These are phyloP conservation scores for Isabelozyma gotoi DNA, from an alignment of 805 yeast genomes.

Conservation along the genomic window DNA sequence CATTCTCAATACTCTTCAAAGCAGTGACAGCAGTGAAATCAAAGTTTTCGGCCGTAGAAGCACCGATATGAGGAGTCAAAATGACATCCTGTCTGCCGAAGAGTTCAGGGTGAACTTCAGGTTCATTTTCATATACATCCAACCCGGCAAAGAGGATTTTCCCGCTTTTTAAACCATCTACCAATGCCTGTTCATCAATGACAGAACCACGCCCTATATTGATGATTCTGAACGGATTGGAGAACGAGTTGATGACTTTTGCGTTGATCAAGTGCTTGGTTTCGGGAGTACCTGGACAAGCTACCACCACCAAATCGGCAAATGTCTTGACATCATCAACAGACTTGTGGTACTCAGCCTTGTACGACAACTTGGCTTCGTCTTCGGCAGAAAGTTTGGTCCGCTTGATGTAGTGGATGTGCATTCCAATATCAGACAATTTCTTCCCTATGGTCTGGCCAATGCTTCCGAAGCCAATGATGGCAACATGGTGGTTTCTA, in stretches of 20 bases:
- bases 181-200: conserved; percentile 64
- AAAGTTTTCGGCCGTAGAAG: conserved; percentile 59
- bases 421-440: conserved; percentile 61
- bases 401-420: conserved; percentile 62
- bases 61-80: conserved; percentile 71
- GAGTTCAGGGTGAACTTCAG: conserved; percentile 49
- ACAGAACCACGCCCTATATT: conserved; percentile 77
- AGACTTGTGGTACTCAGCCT: conserved; percentile 39
- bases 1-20: conserved; percentile 52
- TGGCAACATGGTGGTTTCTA: conserved; percentile 53
- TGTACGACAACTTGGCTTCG: conserved; percentile 40
- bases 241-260: conserved; percentile 45
- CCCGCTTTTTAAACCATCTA: conserved; percentile 59
- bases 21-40: conserved; percentile 52
- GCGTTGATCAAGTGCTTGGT: conserved; percentile 57
- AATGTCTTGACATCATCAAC: conserved; percentile 31
- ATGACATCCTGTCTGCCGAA: conserved; percentile 60
- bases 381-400: conserved; percentile 34
- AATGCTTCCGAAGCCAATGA: conserved; percentile 76
- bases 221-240: conserved; percentile 58
- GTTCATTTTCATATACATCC: conserved; percentile 72
- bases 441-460: conserved; percentile 64
- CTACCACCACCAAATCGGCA: conserved; percentile 62
- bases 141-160: conserved; percentile 65
- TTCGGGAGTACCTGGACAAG: conserved; percentile 63